Base-by-base conservation (phyloP, 352 stramenopile genomes). In the Phytophthora sp. region DNA sequence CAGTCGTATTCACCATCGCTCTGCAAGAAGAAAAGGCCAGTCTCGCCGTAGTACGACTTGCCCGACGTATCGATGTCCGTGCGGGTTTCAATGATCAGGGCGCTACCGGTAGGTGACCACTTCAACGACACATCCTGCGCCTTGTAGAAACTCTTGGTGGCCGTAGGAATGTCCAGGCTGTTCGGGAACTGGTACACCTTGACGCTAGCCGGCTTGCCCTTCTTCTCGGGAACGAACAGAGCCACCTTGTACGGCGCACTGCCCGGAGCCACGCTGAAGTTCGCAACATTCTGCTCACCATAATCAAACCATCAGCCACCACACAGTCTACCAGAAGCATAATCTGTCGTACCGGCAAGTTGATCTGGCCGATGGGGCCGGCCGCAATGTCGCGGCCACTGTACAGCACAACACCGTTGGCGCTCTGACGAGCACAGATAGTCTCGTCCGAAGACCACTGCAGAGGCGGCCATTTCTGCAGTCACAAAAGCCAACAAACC, bases 11-110 rank as follows among this genome's bases (percentile, higher is more conserved):
- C 78, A 30, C 92, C 88, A 58, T 98, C 91, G 48, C 84, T 87
- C 71, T 98, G 85, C 60, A 99, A 73, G 62, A 99, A 95, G 74
- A 98, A 99, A 2, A 99, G 76, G 9, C 94, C 91, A 0, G 96
- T 98, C 52, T 97, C 97, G 43, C 97, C 97, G 59, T 99, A 99
- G 78, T 99, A 99, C 37, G 92, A 98, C 73, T 98, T 87, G 55
- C 95, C 95, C 0, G 88, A 95, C 32, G 89, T 96, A 59, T 98
- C 92, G 15, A 97, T 85, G 51, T 97, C 92, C 49, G 92, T 98
- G 52, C 88, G 89, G 37, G 91, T 97, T 74, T 97, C 86, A 65
- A 96, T 93, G 46, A 98, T 85, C 21, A 97, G 71, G 34, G 89
- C 82, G 10, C 69, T 86, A 51, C 91, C 89, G 3, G 87, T 94